Evolutionary conservation across 2,329 filamentous ascomycete species (phyloP).

Genomic region (Aureobasidium sp.): DNA sequence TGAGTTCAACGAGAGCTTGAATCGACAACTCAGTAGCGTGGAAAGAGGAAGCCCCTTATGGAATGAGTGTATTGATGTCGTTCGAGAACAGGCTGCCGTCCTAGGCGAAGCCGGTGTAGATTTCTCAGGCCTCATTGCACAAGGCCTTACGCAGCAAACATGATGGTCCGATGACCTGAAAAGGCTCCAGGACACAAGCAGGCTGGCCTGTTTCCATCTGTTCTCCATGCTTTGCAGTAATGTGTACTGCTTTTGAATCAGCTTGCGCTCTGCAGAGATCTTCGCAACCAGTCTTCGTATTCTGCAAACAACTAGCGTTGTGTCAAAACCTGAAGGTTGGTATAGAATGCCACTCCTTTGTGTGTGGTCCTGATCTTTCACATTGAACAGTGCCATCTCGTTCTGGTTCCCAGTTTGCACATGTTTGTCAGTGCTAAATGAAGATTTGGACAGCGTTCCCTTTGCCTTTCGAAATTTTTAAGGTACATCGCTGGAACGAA

Average conservation of each 20-base stretch:
- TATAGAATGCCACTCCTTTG: neutral
- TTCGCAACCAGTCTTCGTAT: neutral
- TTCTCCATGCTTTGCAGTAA: neutral
- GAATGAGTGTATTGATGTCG: slow-evolving; percentile 73
- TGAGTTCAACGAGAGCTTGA: slow-evolving; percentile 75
- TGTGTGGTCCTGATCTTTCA: neutral
- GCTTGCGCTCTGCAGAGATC: neutral
- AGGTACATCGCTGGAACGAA: neutral
- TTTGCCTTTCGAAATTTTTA: neutral
- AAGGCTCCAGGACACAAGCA: neutral
- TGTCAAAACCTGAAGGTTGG: neutral
- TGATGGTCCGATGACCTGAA: neutral
- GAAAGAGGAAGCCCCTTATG: slow-evolving; percentile 68
- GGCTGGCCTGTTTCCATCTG: neutral
- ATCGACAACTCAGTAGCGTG: slow-evolving; percentile 78
- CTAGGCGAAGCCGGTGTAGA: slow-evolving; percentile 81
- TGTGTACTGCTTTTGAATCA: neutral
- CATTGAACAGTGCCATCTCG: neutral
- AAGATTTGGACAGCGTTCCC: neutral
- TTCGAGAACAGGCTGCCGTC: slow-evolving; percentile 70
- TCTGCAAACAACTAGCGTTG: neutral
- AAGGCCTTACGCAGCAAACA: slow-evolving; percentile 28
- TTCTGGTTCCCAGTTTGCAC: neutral
- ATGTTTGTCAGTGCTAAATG: neutral
- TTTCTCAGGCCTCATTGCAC: slow-evolving; percentile 73